A percentile compares a stretch with the other conserved stretches of the same genome.
phyloP scores from a whole-genome alignment of 2,329 filamentous ascomycete species.

The Fusarium circinatum region DNA sequence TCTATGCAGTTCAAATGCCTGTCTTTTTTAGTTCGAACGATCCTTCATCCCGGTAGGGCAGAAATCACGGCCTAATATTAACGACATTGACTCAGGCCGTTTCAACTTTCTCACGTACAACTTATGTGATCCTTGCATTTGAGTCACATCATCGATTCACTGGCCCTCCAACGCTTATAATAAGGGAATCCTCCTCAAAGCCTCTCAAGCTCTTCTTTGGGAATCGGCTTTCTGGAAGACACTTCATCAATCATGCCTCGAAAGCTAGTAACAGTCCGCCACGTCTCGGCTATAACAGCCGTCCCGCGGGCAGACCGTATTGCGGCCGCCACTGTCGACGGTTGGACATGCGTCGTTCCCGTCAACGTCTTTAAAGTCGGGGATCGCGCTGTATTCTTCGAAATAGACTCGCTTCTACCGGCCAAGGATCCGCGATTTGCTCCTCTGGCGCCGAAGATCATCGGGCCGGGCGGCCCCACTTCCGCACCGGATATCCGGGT shows the following conservation, averaged over 20 bases:
- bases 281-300: constrained; percentile 26
- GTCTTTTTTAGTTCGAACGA: not conserved
- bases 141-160: constrained; percentile 23
- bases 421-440: constrained; percentile 32
- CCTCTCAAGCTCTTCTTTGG: not conserved
- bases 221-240: no score
- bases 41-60: not conserved
- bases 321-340: constrained; percentile 31
- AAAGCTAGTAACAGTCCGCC: constrained; percentile 38
- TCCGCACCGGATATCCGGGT: constrained; percentile 29
- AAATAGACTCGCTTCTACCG: constrained; percentile 41
- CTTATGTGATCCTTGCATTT: not conserved
- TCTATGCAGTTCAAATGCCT: not conserved
- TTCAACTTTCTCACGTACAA: not conserved
- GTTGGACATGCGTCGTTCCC: constrained; percentile 38
- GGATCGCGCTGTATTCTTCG: constrained; percentile 36
- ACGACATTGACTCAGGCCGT: not conserved
- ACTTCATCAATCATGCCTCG: constrained; percentile 25
- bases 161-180: not conserved
- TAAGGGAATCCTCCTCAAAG: not conserved
- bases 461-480: not conserved
- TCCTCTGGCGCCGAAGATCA: constrained; percentile 14
- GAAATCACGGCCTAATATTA: not conserved
- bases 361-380: constrained; percentile 21
- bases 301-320: constrained; percentile 36